A percentile compares a stretch with the other conserved stretches of the same genome.
Conservation (phyloP, 257 asterid species). For the Handroanthus guayacan region DNA sequence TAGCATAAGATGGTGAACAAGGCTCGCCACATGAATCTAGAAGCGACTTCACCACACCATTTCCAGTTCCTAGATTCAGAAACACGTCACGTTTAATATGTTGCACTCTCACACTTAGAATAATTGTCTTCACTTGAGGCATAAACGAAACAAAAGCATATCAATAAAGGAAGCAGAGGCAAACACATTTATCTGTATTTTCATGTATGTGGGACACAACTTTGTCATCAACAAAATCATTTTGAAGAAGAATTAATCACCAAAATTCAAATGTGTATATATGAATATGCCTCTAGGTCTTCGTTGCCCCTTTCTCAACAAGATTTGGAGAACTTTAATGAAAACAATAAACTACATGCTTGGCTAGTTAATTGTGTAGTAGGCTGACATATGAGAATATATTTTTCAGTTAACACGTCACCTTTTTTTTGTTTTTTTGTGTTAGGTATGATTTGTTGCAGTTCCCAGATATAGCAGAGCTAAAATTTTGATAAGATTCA, state of each 20-base stretch:
- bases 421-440: not conserved
- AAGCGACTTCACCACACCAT: constrained; percentile 95
- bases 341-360: not conserved
- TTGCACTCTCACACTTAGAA: constrained; percentile 19
- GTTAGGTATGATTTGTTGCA: not conserved
- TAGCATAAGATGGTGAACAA: constrained; percentile 80
- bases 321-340: not conserved
- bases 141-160: constrained; percentile 9
- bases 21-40: constrained; percentile 84
- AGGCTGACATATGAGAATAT: constrained; percentile 5
- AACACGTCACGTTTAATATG: constrained; percentile 12
- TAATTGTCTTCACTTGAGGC: not conserved
- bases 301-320: not conserved
- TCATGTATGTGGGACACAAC: not conserved
- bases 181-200: not conserved
- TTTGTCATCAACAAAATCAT: too few species aligned
- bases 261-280: not conserved
- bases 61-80: constrained; percentile 82
- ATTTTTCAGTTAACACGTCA: not conserved
- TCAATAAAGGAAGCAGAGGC: not conserved
- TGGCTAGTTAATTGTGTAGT: not conserved
- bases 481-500: not conserved
- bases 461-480: not conserved
- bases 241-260: not conserved
- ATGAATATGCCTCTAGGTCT: not conserved